Evolutionary conservation across 768 basidiomycete genomes (phyloP).

Genomic region (Leccinum sublutescens): DNA sequence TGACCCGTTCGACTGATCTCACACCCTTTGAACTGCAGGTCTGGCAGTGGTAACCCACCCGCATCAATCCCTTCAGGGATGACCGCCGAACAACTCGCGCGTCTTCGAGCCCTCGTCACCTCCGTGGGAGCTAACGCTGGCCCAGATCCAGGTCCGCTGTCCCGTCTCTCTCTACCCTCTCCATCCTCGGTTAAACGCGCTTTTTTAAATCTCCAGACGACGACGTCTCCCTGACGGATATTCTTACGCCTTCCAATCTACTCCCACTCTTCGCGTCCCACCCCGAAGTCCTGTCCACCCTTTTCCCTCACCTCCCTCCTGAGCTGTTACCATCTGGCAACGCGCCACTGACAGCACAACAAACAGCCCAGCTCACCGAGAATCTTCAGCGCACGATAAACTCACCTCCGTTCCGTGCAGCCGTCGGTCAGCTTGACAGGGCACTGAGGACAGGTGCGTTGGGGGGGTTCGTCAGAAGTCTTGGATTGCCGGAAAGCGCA

Average conservation of each 20-base stretch:
- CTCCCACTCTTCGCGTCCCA: constrained; percentile 67
- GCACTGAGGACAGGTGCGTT: constrained; percentile 81
- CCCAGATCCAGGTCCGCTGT: constrained; percentile 16
- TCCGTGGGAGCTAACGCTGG: constrained; percentile 39
- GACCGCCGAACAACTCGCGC: constrained; percentile 67
- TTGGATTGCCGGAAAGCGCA: constrained; percentile 85
- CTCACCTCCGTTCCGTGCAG: constrained; percentile 80
- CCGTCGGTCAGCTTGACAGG: constrained; percentile 79
- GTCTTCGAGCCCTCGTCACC: constrained; percentile 53
- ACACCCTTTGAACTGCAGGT: constrained; percentile 1
- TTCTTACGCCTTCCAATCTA: constrained; percentile 73
- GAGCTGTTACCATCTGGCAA: constrained; percentile 71
- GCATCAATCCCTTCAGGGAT: constrained; percentile 14
- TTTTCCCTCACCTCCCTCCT: constrained; percentile 81
- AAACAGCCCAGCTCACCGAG: constrained; percentile 38
- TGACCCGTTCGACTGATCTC: background rate
- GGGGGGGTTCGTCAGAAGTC: constrained; percentile 66
- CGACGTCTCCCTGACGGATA: constrained; percentile 69
- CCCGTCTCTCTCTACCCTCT: background rate
- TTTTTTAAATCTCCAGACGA: constrained; percentile 18
- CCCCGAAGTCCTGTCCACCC: constrained; percentile 62
- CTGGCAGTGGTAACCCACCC: constrained; percentile 7
- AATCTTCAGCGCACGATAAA: constrained; percentile 72
- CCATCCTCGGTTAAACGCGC: constrained; percentile 4
- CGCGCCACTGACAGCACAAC: constrained; percentile 25